A percentile compares a stretch with the other conserved stretches of the same genome.
Evolutionary conservation across 176 grass and related monocot species (phyloP).

Genomic region (Triticum aestivum): DNA sequence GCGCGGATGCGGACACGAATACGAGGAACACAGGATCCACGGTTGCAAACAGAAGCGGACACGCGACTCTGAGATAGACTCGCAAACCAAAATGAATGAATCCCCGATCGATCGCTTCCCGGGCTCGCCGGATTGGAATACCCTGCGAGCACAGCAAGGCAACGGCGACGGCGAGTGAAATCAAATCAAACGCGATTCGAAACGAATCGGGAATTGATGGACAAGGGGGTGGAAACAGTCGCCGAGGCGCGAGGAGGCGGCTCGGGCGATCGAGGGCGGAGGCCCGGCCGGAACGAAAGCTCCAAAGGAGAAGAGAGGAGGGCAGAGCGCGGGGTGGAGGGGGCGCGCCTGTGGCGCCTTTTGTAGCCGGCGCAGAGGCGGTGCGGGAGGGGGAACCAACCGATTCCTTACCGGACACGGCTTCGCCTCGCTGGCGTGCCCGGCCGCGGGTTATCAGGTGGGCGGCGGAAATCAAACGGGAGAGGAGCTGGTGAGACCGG

Average conservation of each 20-base stretch:
- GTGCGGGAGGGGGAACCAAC: not conserved
- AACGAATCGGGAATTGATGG: not conserved
- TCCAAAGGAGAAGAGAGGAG: no score
- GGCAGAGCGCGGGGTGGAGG: not conserved
- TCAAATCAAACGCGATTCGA: not conserved
- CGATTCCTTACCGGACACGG: no score
- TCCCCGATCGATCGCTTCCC: not conserved
- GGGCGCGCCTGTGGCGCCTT: not conserved
- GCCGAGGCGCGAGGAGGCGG: no score
- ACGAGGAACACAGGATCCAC: not conserved
- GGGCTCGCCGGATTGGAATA: not conserved
- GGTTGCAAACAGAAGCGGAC: not conserved
- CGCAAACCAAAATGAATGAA: not conserved
- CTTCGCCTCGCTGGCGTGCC: no score
- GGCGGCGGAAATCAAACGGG: no score
- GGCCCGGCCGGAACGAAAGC: not conserved
- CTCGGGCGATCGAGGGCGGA: not conserved
- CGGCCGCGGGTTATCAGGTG: no score
- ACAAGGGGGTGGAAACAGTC: not conserved
- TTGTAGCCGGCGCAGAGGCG: conserved; percentile 28
- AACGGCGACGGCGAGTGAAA: not conserved
- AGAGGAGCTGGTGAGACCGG: no score
- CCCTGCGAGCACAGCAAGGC: conserved; percentile 19
- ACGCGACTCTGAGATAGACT: no score
- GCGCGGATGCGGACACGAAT: no score